Evolutionary conservation across 2,329 filamentous ascomycete species (phyloP).

Genomic region (Cordyceps fumosorosea): DNA sequence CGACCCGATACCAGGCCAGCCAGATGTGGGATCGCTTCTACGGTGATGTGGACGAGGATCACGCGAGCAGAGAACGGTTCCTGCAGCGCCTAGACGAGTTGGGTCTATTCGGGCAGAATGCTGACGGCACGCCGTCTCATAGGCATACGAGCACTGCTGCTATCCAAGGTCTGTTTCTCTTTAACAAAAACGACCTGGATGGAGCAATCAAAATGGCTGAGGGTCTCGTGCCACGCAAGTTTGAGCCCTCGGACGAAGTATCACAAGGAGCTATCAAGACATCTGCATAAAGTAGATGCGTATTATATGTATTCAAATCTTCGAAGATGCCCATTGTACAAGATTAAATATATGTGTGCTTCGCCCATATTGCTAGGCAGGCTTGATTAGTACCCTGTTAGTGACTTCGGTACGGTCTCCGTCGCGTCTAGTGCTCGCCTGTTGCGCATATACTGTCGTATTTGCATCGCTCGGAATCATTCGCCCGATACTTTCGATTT

Average conservation of each 20-base stretch:
- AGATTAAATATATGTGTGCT: not conserved
- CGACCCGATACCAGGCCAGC: constrained; percentile 74
- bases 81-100: constrained; percentile 61
- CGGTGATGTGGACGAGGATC: constrained; percentile 65
- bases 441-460: not conserved
- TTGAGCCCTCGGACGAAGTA: constrained; percentile 40
- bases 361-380: not conserved
- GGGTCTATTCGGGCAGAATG: constrained; percentile 58
- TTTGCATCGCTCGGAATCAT: not conserved
- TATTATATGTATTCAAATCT: not conserved
- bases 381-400: too few species aligned
- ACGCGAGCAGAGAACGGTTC: constrained; percentile 60
- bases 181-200: constrained; percentile 86
- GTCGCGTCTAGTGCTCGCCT: not conserved
- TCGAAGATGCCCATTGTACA: not conserved
- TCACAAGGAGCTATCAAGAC: constrained; percentile 35
- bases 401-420: too few species aligned
- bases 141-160: constrained; percentile 76
- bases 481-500: not conserved
- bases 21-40: constrained; percentile 96
- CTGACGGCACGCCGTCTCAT: constrained; percentile 39
- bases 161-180: constrained; percentile 88
- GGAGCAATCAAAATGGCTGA: constrained; percentile 79
- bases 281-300: not conserved
- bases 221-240: constrained; percentile 51